Conservation (phyloP, 169 alveolate genomes). For the Blepharisma undulans region DNA sequence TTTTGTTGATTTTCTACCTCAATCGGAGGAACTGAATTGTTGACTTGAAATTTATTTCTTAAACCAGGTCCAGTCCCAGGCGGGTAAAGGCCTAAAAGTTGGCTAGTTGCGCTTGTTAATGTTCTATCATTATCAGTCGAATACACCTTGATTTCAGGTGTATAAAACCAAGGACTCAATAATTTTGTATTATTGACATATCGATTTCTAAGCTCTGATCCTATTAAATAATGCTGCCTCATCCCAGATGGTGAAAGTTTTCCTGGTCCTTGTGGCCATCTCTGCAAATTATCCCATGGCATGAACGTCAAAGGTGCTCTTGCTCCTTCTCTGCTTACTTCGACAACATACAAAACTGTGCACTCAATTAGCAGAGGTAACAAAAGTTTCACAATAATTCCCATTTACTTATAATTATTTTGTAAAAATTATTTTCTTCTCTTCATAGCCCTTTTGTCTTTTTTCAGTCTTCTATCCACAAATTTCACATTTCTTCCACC, state of each 20-base stretch:
- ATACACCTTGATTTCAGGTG: conserved; percentile 53
- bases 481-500: conserved; percentile 84
- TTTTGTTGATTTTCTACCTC: background rate
- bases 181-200: conserved; percentile 20
- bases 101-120: conserved; percentile 60
- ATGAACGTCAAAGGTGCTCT: conserved; percentile 48
- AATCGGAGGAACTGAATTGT: background rate
- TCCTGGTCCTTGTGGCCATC: conserved; percentile 56
- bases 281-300: conserved; percentile 49
- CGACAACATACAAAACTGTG: conserved; percentile 30
- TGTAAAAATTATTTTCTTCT: conserved; percentile 22
- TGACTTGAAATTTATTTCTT: background rate
- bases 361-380: background rate
- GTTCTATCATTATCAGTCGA: conserved; percentile 69
- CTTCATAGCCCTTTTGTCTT: conserved; percentile 91
- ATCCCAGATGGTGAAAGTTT: conserved; percentile 50
- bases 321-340: conserved; percentile 68
- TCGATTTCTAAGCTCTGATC: conserved; percentile 50
- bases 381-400: background rate
- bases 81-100: conserved; percentile 48
- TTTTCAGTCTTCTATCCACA: conserved; percentile 96
- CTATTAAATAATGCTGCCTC: conserved; percentile 57
- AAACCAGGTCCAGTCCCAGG: background rate
- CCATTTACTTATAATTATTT: background rate
- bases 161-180: conserved; percentile 43